Conservation (phyloP, 495 filamentous ascomycete species). For the Aspergillus taichungensis region DNA sequence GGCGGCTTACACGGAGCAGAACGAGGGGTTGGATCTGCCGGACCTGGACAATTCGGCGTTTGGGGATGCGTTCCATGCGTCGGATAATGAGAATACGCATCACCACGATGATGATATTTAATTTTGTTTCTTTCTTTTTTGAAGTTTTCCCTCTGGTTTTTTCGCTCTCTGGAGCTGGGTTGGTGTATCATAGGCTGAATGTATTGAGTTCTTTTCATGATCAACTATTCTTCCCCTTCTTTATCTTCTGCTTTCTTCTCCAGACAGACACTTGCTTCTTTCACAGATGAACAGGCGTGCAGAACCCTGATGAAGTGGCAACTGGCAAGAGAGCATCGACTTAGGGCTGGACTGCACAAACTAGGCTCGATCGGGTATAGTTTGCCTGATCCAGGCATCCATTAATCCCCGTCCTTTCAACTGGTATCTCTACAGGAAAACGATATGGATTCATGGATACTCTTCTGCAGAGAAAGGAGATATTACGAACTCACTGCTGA, state of each 20-base stretch:
- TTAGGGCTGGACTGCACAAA: too few species aligned
- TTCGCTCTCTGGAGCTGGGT: neutral
- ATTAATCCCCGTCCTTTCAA: too few species aligned
- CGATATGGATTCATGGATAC: too few species aligned
- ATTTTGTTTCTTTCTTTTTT: neutral
- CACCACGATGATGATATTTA: conserved; percentile 30
- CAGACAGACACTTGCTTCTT: too few species aligned
- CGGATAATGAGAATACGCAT: conserved; percentile 42
- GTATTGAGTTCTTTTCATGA: neutral
- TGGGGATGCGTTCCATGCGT: conserved; percentile 54
- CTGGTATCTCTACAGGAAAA: too few species aligned
- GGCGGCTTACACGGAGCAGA: conserved; percentile 48
- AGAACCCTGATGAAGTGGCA: too few species aligned
- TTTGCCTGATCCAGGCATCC: too few species aligned
- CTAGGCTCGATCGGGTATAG: too few species aligned
- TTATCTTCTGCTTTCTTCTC: neutral
- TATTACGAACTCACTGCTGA: too few species aligned
- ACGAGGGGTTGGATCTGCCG: conserved; percentile 40
- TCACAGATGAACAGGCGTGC: neutral
- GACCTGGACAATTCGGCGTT: conserved; percentile 53
- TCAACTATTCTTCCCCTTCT: neutral
- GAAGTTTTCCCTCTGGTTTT: neutral
- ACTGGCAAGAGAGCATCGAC: too few species aligned
- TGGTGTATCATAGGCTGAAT: neutral
- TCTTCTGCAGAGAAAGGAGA: too few species aligned